Conservation (phyloP, 768 basidiomycete species). For the Boletus rubescentipes region DNA sequence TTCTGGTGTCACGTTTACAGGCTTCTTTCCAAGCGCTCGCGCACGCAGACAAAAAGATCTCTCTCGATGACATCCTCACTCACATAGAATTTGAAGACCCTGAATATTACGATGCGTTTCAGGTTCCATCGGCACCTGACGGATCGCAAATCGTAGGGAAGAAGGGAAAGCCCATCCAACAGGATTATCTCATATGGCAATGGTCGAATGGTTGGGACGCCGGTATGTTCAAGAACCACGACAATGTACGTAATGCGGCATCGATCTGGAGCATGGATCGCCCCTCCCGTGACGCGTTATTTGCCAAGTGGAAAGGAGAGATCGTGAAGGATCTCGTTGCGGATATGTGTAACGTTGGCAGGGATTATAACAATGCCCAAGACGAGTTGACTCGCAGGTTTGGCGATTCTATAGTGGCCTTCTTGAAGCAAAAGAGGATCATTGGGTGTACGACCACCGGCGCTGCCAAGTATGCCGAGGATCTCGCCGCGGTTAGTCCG, state of each 20-base stretch:
- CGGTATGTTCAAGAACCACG: conserved; percentile 38
- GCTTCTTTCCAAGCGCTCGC: conserved; percentile 32
- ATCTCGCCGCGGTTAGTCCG: conserved; percentile 47
- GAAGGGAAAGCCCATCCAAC: conserved; percentile 35
- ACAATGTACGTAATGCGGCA: conserved; percentile 22
- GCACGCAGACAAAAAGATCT: conserved; percentile 11
- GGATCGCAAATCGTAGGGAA: conserved; percentile 46
- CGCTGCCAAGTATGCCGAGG: conserved; percentile 58
- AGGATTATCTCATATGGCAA: conserved; percentile 43
- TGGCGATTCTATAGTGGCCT: conserved; percentile 32
- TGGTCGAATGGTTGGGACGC: conserved; percentile 49
- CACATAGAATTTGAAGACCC: conserved; percentile 53
- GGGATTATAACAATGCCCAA: conserved; percentile 43
- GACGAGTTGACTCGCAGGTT: conserved; percentile 38
- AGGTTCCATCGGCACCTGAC: conserved; percentile 39
- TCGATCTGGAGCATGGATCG: conserved; percentile 40
- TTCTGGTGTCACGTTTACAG: conserved; percentile 26
- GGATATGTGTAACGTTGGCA: conserved; percentile 34
- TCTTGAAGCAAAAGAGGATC: conserved; percentile 50
- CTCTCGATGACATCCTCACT: conserved; percentile 36
- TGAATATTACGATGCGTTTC: conserved; percentile 46
- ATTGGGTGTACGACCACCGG: conserved; percentile 72
- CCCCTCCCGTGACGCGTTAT: conserved; percentile 25
- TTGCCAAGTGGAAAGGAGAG: conserved; percentile 37
- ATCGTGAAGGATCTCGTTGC: conserved; percentile 37